Conservation (phyloP, 805 yeast genomes). For the Alloascoidea hylecoeti region DNA sequence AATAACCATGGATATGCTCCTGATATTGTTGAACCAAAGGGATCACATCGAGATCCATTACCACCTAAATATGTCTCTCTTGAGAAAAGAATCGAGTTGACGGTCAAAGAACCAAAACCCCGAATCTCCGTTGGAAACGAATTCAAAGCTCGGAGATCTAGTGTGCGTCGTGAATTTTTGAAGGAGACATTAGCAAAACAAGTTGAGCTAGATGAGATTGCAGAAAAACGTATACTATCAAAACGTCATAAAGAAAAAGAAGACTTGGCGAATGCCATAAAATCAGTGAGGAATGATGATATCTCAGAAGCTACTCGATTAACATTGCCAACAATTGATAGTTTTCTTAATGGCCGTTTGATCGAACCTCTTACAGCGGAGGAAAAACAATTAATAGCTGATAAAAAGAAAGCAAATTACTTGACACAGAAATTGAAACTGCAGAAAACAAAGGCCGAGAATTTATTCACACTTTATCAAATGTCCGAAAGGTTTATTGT, state of each 20-base stretch:
- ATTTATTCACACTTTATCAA: constrained; percentile 59
- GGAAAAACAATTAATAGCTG: constrained; percentile 39
- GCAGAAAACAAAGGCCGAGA: constrained; percentile 36
- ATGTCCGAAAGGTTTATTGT: constrained; percentile 55
- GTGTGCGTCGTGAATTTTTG: constrained; percentile 60
- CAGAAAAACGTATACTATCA: constrained; percentile 12
- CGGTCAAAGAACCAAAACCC: constrained; percentile 32
- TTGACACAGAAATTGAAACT: constrained; percentile 34
- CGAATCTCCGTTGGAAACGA: constrained; percentile 17
- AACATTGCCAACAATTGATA: constrained; percentile 72
- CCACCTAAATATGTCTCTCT: constrained; percentile 43
- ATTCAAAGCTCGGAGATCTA: constrained; percentile 38
- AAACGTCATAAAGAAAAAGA: constrained; percentile 13
- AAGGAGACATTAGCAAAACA: constrained; percentile 45
- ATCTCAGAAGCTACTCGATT: constrained; percentile 33
- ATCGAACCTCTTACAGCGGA: constrained; percentile 62
- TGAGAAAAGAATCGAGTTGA: constrained; percentile 37
- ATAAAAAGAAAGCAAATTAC: constrained; percentile 59
- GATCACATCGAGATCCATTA: constrained; percentile 40
- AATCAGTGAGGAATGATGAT: constrained; percentile 17
- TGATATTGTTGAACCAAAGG: constrained; percentile 53
- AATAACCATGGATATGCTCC: constrained; percentile 56
- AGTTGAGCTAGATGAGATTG: constrained; percentile 29
- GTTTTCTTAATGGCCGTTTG: constrained; percentile 50
- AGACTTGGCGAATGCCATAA: constrained; percentile 16